Evolutionary conservation across 164 flowering plant species (phyloP).

Genomic region (Liquidambar formosana): DNA sequence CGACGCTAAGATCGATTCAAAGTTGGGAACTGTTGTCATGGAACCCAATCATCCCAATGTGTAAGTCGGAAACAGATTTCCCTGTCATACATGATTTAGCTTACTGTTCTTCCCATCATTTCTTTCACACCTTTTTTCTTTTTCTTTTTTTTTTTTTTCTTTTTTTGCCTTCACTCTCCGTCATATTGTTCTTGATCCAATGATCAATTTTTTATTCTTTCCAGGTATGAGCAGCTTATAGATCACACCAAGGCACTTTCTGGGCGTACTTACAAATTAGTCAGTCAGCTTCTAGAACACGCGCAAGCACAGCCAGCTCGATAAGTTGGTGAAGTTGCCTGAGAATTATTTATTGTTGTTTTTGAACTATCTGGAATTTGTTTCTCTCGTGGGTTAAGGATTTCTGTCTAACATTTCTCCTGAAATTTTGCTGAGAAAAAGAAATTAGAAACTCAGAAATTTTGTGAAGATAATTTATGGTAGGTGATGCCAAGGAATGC

Average conservation of each 20-base stretch:
- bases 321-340: conserved; percentile 14
- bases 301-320: conserved; percentile 62
- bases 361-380: not conserved
- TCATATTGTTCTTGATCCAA: not conserved
- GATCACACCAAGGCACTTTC: conserved; percentile 83
- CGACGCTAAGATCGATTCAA: conserved; percentile 86
- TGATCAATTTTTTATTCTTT: not conserved
- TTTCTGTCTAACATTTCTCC: not conserved
- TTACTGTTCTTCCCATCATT: too few relatives aligned
- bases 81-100: too few relatives aligned
- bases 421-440: too few relatives aligned
- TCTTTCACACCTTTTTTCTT: too few relatives aligned
- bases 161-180: not conserved
- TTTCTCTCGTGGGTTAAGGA: not conserved
- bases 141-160: too few relatives aligned
- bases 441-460: too few relatives aligned
- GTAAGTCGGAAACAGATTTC: conserved; percentile 46
- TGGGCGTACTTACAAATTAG: conserved; percentile 75
- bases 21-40: conserved; percentile 83
- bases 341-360: not conserved
- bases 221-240: conserved; percentile 91
- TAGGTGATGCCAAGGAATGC: too few relatives aligned
- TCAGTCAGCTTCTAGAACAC: conserved; percentile 70
- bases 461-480: too few relatives aligned
- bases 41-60: conserved; percentile 79